Conservation (phyloP, 768 basidiomycete species). For the Boletus insuetus region DNA sequence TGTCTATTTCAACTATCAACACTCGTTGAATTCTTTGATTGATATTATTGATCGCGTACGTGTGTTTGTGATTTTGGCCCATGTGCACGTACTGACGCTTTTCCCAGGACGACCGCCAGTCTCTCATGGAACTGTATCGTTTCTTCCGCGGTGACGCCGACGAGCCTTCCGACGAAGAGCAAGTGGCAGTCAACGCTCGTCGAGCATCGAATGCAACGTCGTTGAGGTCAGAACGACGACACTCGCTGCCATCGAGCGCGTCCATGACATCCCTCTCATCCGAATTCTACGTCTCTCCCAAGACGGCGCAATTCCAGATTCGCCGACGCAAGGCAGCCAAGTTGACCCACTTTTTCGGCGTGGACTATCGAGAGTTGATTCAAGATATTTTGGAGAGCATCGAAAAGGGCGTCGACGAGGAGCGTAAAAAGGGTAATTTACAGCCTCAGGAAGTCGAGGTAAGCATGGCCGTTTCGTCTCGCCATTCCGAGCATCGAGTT, state of each 20-base stretch:
- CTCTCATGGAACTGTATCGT: slow-evolving; percentile 71
- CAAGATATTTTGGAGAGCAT: slow-evolving; percentile 78
- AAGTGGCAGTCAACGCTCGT: slow-evolving; percentile 16
- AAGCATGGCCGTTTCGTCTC: slow-evolving; percentile 19
- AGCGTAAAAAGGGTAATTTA: slow-evolving; percentile 60
- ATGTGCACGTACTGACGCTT: slow-evolving; percentile 2
- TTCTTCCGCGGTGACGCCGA: slow-evolving; percentile 46
- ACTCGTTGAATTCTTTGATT: slow-evolving; percentile 75
- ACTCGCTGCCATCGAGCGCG: slow-evolving; percentile 63
- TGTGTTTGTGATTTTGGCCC: slow-evolving; percentile 6
- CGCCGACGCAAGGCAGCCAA: slow-evolving; percentile 78
- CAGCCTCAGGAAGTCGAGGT: slow-evolving; percentile 73
- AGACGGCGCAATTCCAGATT: slow-evolving; percentile 54
- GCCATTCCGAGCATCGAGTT: slow-evolving; percentile 1
- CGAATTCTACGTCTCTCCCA: slow-evolving; percentile 42
- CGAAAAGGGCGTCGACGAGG: slow-evolving; percentile 71
- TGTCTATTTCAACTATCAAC: slow-evolving; percentile 74
- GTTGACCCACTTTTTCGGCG: slow-evolving; percentile 84
- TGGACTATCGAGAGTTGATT: slow-evolving; percentile 77
- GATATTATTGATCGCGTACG: slow-evolving; percentile 79
- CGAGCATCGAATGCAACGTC: slow-evolving; percentile 38
- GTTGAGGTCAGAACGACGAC: slow-evolving; percentile 58
- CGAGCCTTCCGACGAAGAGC: slow-evolving; percentile 23
- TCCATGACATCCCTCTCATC: slow-evolving; percentile 61
- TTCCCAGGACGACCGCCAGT: slow-evolving; percentile 68